Conservation (phyloP, 1,139 yeast species). For the Saccharomyces hybrid region DNA sequence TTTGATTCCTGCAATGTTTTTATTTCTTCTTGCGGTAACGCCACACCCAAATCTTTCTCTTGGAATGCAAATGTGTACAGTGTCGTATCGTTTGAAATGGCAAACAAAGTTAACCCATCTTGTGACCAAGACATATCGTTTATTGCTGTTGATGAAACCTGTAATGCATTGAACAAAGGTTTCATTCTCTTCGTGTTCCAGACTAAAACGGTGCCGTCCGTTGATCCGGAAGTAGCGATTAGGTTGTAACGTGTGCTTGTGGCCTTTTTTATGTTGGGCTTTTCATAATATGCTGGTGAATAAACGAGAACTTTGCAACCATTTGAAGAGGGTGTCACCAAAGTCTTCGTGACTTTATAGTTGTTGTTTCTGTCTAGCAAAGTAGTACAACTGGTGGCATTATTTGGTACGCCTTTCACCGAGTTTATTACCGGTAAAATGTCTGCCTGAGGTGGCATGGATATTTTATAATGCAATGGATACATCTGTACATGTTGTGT, state of each 20-base stretch:
- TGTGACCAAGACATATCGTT: constrained; percentile 69
- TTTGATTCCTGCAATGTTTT: constrained; percentile 16
- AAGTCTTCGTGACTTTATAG: constrained; percentile 43
- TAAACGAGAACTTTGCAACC: constrained; percentile 49
- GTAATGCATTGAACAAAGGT: constrained; percentile 66
- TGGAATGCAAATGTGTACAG: constrained; percentile 47
- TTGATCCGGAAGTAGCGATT: constrained; percentile 77
- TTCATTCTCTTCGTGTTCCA: constrained; percentile 78
- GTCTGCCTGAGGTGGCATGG: constrained; percentile 31
- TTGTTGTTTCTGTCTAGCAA: constrained; percentile 27
- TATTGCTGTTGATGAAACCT: constrained; percentile 52
- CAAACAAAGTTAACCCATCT: constrained; percentile 41
- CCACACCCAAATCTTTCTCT: constrained; percentile 46
- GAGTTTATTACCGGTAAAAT: constrained; percentile 28
- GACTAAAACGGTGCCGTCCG: constrained; percentile 65
- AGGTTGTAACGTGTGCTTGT: constrained; percentile 41
- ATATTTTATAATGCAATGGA: constrained; percentile 27
- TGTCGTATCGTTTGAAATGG: constrained; percentile 35
- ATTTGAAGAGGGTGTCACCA: constrained; percentile 51
- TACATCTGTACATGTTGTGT: constrained; percentile 25
- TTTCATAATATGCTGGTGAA: constrained; percentile 41
- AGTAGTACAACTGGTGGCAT: constrained; percentile 22
- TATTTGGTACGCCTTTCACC: constrained; percentile 17
- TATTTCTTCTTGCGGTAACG: constrained; percentile 20
- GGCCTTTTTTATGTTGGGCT: constrained; percentile 20